Conservation (phyloP, 192 early-diverging fungal species). For the Borealophlyctis nickersoniae region DNA sequence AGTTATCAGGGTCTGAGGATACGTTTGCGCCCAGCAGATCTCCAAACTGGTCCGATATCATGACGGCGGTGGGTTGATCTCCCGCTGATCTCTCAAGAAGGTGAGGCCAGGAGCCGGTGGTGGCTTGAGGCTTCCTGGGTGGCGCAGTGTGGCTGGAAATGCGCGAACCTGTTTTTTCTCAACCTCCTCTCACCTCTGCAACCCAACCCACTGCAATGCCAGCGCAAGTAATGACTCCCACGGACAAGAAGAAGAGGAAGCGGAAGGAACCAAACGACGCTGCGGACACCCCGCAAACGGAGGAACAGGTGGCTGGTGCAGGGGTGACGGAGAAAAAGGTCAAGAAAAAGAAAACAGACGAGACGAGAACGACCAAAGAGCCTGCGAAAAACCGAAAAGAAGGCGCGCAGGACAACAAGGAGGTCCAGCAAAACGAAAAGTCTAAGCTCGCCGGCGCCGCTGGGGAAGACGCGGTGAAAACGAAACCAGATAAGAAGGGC, state of each 20-base stretch:
- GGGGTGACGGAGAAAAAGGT: too few species aligned
- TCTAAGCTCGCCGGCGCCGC: background rate
- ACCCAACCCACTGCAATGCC: too few species aligned
- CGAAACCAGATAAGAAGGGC: background rate
- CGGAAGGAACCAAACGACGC: background rate
- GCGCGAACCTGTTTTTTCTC: too few species aligned
- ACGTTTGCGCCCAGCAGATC: conserved; percentile 51
- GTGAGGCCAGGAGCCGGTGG: too few species aligned
- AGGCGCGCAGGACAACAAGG: background rate
- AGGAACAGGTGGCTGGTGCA: too few species aligned
- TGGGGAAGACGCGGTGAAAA: background rate
- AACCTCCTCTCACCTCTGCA: too few species aligned
- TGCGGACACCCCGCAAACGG: too few species aligned
- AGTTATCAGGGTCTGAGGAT: conserved; percentile 54
- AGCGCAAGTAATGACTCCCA: too few species aligned
- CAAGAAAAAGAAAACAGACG: too few species aligned
- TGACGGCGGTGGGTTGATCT: background rate
- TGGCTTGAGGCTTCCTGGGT: too few species aligned
- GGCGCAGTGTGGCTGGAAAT: too few species aligned
- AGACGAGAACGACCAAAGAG: background rate
- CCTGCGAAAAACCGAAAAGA: conserved; percentile 11
- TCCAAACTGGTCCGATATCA: background rate
- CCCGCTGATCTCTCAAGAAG: too few species aligned
- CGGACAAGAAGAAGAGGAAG: conserved; percentile 7
- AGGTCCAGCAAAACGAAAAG: background rate